These are phyloP conservation scores for Danielia reshetovae DNA, from an alignment of 805 yeast genomes.

Conservation along the genomic window DNA sequence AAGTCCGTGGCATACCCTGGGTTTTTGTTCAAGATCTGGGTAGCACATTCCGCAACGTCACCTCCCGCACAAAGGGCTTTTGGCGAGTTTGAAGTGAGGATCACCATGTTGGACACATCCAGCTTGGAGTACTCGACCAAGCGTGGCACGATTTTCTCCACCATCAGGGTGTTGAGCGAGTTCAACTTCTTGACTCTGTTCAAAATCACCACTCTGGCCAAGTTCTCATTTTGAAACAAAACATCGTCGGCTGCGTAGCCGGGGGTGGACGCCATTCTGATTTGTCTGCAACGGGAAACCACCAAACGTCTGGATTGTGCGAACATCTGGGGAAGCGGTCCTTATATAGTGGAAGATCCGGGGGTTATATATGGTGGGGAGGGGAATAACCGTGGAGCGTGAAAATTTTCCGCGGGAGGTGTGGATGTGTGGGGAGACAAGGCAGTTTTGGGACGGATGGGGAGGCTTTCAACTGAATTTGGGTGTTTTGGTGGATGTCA, in stretches of 20 bases:
- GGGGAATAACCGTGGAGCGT: constrained; percentile 2
- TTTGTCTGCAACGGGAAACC: constrained; percentile 4
- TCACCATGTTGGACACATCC: constrained; percentile 55
- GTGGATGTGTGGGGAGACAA: no score
- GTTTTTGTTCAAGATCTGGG: constrained; percentile 46
- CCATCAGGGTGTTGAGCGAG: constrained; percentile 78
- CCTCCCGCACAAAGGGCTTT: constrained; percentile 95
- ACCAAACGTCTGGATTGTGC: constrained; percentile 7
- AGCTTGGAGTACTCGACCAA: constrained; percentile 74
- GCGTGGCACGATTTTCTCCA: constrained; percentile 65
- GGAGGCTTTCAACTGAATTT: no score
- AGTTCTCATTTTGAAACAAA: constrained; percentile 55
- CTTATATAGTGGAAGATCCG: constrained; percentile 10
- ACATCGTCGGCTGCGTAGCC: constrained; percentile 48
- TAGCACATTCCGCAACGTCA: constrained; percentile 81
- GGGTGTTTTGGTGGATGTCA: no score
- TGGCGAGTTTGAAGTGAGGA: constrained; percentile 62
- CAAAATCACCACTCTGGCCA: constrained; percentile 68
- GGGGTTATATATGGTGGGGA: constrained; percentile 7
- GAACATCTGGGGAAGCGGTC: constrained; percentile 13
- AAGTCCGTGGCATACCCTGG: constrained; percentile 52
- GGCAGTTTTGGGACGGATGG: no score
- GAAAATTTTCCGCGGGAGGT: constrained; percentile 10
- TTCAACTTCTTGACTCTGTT: constrained; percentile 83
- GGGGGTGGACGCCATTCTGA: constrained; percentile 19